phyloP scores from a whole-genome alignment of 2,329 filamentous ascomycete genomes.

The Hirsutella minnesotensis region DNA sequence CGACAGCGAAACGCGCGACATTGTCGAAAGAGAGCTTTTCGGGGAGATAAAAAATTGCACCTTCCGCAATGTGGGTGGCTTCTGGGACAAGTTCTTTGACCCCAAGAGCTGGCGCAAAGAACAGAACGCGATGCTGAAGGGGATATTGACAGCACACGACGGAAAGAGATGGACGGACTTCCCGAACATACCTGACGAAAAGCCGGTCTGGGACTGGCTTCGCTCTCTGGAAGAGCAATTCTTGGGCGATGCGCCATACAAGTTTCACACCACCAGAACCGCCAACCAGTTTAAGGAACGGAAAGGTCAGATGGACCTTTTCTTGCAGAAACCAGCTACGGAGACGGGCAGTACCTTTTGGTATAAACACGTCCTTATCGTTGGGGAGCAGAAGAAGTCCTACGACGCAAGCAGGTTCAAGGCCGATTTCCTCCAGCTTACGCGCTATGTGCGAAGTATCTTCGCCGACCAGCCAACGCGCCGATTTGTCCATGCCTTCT shows the following conservation, averaged over 20 bases:
- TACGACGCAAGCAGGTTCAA: constrained; percentile 7
- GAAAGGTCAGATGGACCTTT: constrained; percentile 11
- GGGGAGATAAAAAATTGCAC: not conserved
- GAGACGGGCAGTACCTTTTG: constrained; percentile 1
- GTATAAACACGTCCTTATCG: constrained; percentile 11
- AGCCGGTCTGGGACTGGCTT: no score
- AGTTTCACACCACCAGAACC: not conserved
- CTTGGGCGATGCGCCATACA: no score
- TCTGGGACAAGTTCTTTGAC: no score
- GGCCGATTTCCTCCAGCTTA: constrained; percentile 8
- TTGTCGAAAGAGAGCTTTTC: not conserved
- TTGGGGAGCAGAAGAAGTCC: constrained; percentile 10
- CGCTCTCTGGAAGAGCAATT: no score
- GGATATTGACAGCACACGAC: no score
- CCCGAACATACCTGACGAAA: no score
- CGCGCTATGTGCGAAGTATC: constrained; percentile 7
- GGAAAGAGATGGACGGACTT: no score
- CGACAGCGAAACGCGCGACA: not conserved
- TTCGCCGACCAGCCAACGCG: constrained; percentile 10
- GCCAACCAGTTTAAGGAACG: constrained; percentile 8
- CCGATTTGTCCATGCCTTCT: constrained; percentile 9
- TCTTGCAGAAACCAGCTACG: constrained; percentile 7
- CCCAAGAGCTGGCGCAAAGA: no score
- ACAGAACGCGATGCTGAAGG: no score
- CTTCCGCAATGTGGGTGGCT: no score